These are phyloP conservation scores for Trichoderma sp. DNA, from an alignment of 2,329 filamentous ascomycete genomes.

Conservation along the genomic window DNA sequence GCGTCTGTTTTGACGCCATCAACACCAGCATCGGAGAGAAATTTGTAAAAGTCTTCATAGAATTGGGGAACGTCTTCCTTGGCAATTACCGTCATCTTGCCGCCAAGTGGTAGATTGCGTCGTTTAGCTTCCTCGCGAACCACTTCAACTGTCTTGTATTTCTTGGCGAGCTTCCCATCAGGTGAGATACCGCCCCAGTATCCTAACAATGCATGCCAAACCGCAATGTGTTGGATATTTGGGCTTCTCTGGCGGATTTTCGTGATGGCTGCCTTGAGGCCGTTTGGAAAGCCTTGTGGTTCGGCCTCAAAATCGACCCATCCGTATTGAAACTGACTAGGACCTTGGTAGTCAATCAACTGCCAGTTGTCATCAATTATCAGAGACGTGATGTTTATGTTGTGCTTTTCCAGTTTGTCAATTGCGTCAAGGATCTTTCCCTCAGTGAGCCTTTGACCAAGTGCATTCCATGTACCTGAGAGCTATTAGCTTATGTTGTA, in stretches of 20 bases:
- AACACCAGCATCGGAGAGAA: constrained; percentile 70
- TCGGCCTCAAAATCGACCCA: constrained; percentile 90
- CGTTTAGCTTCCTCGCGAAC: constrained; percentile 48
- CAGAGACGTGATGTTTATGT: constrained; percentile 76
- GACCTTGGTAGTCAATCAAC: constrained; percentile 56
- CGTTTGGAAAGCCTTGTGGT: constrained; percentile 71
- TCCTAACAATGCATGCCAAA: constrained; percentile 88
- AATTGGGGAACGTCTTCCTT: constrained; percentile 71
- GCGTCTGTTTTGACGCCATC: constrained; percentile 91
- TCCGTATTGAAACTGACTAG: constrained; percentile 56
- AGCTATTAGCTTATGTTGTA: background rate
- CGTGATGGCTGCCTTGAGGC: constrained; percentile 68
- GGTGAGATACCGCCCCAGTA: constrained; percentile 91
- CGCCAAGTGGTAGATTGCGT: constrained; percentile 52
- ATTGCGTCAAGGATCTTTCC: constrained; percentile 76
- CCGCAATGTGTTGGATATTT: constrained; percentile 77
- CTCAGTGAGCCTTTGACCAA: constrained; percentile 80
- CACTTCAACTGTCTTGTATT: constrained; percentile 71
- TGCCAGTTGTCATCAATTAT: constrained; percentile 99
- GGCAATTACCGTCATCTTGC: constrained; percentile 70
- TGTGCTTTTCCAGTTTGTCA: constrained; percentile 64
- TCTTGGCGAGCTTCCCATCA: constrained; percentile 67
- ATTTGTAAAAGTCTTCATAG: constrained; percentile 89
- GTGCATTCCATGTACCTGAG: constrained; percentile 82
- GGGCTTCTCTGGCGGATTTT: constrained; percentile 68